These are phyloP conservation scores for Elongisporangium anandrum DNA, from an alignment of 352 stramenopile genomes.

Conservation along the genomic window DNA sequence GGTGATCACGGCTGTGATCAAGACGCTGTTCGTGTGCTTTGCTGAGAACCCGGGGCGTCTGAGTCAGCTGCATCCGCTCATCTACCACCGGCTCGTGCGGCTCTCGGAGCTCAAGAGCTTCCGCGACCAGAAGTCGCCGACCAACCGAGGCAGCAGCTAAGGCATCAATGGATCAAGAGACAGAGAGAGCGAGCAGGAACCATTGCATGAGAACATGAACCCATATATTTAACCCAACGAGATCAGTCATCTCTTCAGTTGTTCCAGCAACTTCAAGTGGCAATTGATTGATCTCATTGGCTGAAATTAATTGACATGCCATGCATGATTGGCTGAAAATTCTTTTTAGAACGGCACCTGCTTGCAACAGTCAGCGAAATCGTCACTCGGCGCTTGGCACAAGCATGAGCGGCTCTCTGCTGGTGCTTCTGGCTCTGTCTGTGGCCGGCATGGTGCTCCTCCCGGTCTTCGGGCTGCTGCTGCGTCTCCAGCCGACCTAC, in stretches of 20 bases:
- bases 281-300: not conserved
- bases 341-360: not conserved
- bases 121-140: conserved; percentile 57
- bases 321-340: not conserved
- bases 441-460: conserved; percentile 42
- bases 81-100: conserved; percentile 84
- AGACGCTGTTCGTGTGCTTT: conserved; percentile 87
- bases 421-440: conserved; percentile 37
- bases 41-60: conserved; percentile 72
- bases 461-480: conserved; percentile 48
- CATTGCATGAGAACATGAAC: not conserved
- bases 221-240: conserved; percentile 1
- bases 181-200: conserved; percentile 3
- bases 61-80: conserved; percentile 79
- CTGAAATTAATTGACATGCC: not conserved
- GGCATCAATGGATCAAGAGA: not conserved
- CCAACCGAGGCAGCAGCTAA: not conserved
- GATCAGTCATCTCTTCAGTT: not conserved
- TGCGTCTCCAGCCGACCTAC: conserved; percentile 55
- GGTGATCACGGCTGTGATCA: conserved; percentile 70
- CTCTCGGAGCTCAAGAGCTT: conserved; percentile 85
- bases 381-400: not conserved
- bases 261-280: not conserved
- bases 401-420: conserved; percentile 30
- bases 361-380: conserved; percentile 6